Base-by-base conservation (phyloP, 257 asterid species). In the Hygrophila difformis region DNA sequence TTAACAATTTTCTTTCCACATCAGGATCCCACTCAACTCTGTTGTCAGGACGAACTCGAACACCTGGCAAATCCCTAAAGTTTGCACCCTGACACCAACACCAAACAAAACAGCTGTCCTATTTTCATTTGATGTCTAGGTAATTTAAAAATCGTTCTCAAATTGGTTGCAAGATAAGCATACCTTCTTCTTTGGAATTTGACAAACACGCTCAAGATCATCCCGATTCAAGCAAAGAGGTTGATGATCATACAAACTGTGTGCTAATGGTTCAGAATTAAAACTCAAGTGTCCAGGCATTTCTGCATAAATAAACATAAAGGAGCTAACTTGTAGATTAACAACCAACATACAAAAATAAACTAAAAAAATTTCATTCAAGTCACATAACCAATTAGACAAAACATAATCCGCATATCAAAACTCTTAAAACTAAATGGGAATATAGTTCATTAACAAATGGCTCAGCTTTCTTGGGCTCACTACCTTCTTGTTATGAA, bases 121-220 rank as follows among this genome's bases (percentile, higher is more conserved):
- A 26, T 26, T 21, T 29, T 6, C 13, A 45, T 5, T 26, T 8
- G 8, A 26, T 26, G n/a, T 14, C 17, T 16, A 8, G 6, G 20
- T 44, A 8, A 3, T 11, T n/a, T 33, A 8, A 18, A 3, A 13
- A 23, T 23, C 10, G 24, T 4, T 40, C 13, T 18, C 23, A 10
- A 42, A 6, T 18, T 44, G 3, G 12, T 33, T 2, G 18, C 12
- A 35, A 16, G 20, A n/a, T n/a, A 38, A 36, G 0, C 17, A 20
- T 65, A 79, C 96, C 96, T 89, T 89, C 33, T 13, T 56, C 51
- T 68, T 74, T 0, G 98, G 98, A 20, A 89, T 74, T 24, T 46
- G 55, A 37, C 85, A 65, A 2, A 70, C 91, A 8, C 98, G 93
- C 24, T 61, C 68, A 4, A 69, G 68, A 53, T 89, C 98, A 59